Conservation (phyloP, 208 protist genomes). For the Leishmania tarentolae region DNA sequence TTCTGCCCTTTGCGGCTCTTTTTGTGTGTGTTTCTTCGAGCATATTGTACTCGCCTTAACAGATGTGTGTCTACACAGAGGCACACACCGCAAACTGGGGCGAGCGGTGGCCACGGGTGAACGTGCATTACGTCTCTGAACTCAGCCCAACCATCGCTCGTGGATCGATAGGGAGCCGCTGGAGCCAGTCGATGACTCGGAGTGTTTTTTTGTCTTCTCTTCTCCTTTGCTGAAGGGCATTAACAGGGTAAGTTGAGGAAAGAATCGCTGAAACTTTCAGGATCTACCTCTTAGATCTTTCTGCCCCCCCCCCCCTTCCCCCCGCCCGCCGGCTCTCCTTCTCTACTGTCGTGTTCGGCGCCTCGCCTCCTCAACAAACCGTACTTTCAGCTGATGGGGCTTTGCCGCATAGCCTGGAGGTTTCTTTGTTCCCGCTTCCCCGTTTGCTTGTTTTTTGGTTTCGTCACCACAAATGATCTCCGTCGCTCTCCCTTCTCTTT, state of each 20-base stretch:
- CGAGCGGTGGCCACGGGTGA: background rate
- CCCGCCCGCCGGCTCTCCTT: too few species aligned
- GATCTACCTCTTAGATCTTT: background rate
- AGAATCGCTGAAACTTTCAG: background rate
- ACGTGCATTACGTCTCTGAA: background rate
- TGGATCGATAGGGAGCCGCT: background rate
- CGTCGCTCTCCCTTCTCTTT: constrained; percentile 4
- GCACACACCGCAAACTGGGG: background rate
- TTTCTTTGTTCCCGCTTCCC: background rate
- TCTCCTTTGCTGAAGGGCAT: background rate
- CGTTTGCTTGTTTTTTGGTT: background rate
- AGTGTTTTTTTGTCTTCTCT: background rate
- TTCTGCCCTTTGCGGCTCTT: background rate
- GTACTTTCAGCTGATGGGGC: constrained; percentile 5
- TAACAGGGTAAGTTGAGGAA: background rate
- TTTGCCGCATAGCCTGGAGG: background rate
- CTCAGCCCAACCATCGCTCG: background rate
- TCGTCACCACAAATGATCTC: constrained; percentile 11
- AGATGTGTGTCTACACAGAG: background rate
- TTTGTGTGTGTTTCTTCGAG: background rate
- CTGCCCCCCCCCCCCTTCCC: too few species aligned
- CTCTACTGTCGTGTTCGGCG: background rate
- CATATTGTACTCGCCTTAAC: background rate
- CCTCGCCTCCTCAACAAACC: background rate
- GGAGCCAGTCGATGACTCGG: background rate